Base-by-base conservation (phyloP, 179 eudicot genomes). In the Amaranthus tricolor region DNA sequence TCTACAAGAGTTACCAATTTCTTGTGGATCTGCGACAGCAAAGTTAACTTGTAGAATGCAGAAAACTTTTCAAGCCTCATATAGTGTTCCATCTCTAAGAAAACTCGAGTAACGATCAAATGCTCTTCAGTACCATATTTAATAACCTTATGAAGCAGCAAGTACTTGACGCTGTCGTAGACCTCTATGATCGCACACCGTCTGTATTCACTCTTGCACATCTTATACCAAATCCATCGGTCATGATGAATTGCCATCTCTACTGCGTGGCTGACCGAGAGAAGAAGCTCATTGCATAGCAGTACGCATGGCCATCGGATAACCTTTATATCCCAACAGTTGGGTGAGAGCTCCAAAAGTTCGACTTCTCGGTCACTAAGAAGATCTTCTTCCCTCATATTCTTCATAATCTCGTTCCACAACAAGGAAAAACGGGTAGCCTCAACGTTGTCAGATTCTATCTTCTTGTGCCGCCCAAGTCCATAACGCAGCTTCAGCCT, bases 301-400 rank as follows among this genome's bases (percentile, higher is more conserved):
- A 94, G 91, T 63, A 84, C 61, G 81, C 98, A 92, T 7, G 98
- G 98, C 98, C 98, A 94, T 13, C 98, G 96, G 79, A 94, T 77
- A 69, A 94, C 98, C 76, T 85, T 88, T 12, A 94, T 90, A 2
- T 80, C 82, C 98, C 98, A 94, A 77, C 88, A 83, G 72, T 89
- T 94, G 11, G 90, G 97, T 0, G 93, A 88, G 74, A 94, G 87
- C 80, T 94, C 96, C 66, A 90, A 71, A 63, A 88, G 87, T 81
- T 94, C 98, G 57, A 94, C 76, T 69, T 94, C 98, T 61, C 51
- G 76, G 51, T 94, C 96, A 76, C 96, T 90, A 64, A 94, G 81
- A 71, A 92, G 86, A 82, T 94, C 98, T 77, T 94, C 98, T 75
- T 94, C 98, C 74, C 98, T 84, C 83, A 92, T 64, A 49, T 87